Evolutionary conservation across 1,139 yeast genomes (phyloP), one percentile per base, ranked within the genome.

Genomic region (Schizosaccharomyces versatilis): DNA sequence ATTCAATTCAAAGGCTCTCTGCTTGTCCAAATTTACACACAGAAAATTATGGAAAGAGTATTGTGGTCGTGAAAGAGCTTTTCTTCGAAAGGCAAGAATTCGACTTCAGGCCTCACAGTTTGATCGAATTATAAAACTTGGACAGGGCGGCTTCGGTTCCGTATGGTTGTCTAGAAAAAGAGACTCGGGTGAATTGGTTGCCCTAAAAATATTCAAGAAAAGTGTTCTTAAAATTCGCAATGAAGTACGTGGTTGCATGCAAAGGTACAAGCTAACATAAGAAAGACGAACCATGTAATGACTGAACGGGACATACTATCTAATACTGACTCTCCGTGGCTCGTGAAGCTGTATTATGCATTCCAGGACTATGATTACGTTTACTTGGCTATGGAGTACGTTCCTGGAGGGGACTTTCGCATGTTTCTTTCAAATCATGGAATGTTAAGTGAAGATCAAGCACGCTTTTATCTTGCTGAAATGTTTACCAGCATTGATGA

Each of bases 141-240:
- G 99, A 36, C 98, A 93, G 71, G 99, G 99, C 64, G 98, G 99
- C 2, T 93, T 93, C 65, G 99, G 99, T 24, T 95, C 86, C 70
- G 98, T 93, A 14, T 93, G 84, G 63, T 72, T 93, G 61, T 97
- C 99, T 0, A 77, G 90, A 61, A 93, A 93, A 71, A 81, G 81
- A 62, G 98, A 93, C 64, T 86, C 97, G 3, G 79, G 81, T 61
- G 99, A 93, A 68, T 82, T 93, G 53, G 90, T 96, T 69, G 99
- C 99, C 0, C 74, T 93, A 63, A 93, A 93, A 67, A 84, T 90
- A 24, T 75, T 93, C 64, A 88, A 86, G 67, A 93, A 93, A 68
- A 82, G 82, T 63, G 72, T 86, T 60, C 72, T 93, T 61, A 80
- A 85, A 58, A 88, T 84, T 68, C 76, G 88, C 60, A 95, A 90